Evolutionary conservation across 2,329 filamentous ascomycete genomes (phyloP), one percentile per base, ranked within the genome.

Genomic region (Nigrospora osmanthi): DNA sequence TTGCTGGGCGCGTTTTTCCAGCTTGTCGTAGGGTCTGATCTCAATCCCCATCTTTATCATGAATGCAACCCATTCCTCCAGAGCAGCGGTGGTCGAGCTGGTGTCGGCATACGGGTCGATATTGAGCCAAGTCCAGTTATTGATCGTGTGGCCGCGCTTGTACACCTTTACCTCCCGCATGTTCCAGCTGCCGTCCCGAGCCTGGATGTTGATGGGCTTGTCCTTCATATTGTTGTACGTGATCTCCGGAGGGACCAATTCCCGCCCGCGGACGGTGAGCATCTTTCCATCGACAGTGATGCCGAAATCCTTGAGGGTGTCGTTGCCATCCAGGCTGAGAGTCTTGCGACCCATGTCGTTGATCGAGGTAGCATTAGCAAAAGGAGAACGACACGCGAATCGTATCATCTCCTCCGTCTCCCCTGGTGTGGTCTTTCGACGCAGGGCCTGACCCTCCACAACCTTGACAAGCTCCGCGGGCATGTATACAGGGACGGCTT

Each of bases 391-490:
- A 45, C 84, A 87, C 1, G 88, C 84, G 58, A 88, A 87, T 1
- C 66, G 65, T 38, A 91, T 80, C 87, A 93, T 90, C 1, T 66
- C 56, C 0, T 74, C 70, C 0, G 84, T 86, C 56, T 91, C 84
- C 0, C 70, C 61, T 0, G 73, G 67, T 1, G 60, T 72, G 14
- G 90, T 68, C 54, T 81, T 80, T 4, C 74, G 66, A 35, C 75
- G 78, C 17, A 81, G 71, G 0, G 75, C 62, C 56, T 93, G 87
- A 0, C 85, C 85, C 1, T 76, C 71, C 10, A 80, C 58, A 3
- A 93, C 73, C 4, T 67, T 61, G 49, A 85, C 81, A 6, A 81
- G 66, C 58, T 90, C 84, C 0, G 78, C 75, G 0, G 86, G 85
- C 34, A 87, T 63, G 52, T 85, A 88, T 0, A 69, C 70, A 0